Base-by-base conservation (phyloP, 352 stramenopile species). In the Pythium vanterpoolii region DNA sequence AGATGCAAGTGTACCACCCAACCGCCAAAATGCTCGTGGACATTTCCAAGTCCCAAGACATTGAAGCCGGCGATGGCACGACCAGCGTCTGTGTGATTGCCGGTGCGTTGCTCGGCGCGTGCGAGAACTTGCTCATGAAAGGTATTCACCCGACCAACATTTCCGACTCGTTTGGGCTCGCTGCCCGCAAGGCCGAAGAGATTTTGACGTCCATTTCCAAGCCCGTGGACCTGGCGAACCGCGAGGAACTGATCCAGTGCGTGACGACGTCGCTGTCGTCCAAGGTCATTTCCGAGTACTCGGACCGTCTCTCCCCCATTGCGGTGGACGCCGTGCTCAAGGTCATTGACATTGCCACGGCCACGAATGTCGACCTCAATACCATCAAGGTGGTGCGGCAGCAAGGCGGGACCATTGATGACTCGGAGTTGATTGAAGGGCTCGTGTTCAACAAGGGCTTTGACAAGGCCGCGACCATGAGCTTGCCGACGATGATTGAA, bases 21-120 rank as follows among this genome's bases (percentile, higher is more conserved):
- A 98, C 96, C 23, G 98, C 97, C 46, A 99, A 99, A 85, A 99
- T 99, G 97, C 83, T 99, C 51, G 97, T 99, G 61, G 96, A 99
- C 66, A 83, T 99, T 40, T 98, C 91, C 62, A 98, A 99, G 78
- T 98, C 92, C 33, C 98, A 99, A 82, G 98, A 99, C 69, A 99
- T 99, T 68, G 97, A 99, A 76, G 98, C 97, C 5, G 98, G 98
- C 26, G 96, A 98, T 75, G 90, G 92, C 49, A 99, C 97, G 7
- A 99, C 97, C 16, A 98, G 87, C 21, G 97, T 99, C 9, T 98
- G 97, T 48, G 97, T 99, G 16, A 88, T 99, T 56, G 97, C 97
- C n/a, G 98, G 98, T 36, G 89, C 96, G n/a, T 79, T 99, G 30
- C 84, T 99, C 9, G 94, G 98, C 62, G 94, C 93, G 0, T 99